Evolutionary conservation across 768 basidiomycete species (phyloP), one percentile per base, ranked within the genome.

Genomic region (Pisolithus sp.): DNA sequence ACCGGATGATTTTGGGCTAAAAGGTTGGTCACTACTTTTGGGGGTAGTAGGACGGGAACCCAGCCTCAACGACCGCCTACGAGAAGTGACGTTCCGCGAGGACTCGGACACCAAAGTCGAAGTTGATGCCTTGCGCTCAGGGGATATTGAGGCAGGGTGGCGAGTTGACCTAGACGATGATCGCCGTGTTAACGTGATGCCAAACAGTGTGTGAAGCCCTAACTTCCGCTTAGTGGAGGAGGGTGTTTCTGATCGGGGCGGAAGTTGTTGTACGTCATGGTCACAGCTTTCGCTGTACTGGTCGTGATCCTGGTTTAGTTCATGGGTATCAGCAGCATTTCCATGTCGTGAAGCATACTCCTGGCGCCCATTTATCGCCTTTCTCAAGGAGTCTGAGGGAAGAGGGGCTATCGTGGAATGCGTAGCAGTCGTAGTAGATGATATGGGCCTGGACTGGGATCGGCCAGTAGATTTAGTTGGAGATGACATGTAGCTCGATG

Each of bases 341-440:
- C 51, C 59, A 21, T 52, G 43, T 24, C 50, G 58, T 54, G 45
- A 45, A 23, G 52, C 37, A 36, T 63, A 65, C 15, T 56, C 52
- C 37, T 57, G 55, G 46, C 61, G 62, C 31, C 45, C 50, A 15
- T 53, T 52, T 20, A 55, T 7, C 43, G 59, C 61, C n/a, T 55
- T 58, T 52, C 59, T 53, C 28, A 57, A n/a, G 20, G 50, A 41
- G 68, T 80, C 66, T 23, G 78, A 78, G 0, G 80, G 79, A 15
- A 70, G 68, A n/a, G 82, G 81, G 6, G 77, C 80, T 50, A 81
- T 71, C 5, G 84, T 85, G 18, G 77, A 73, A 59, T 79, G 78
- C 2, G 84, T 84, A 1, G 79, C 76, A 17, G 79, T 79, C 0
- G 84, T 84, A 0, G 79, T 81, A 20, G 81, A 77, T 3, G 85